Base-by-base conservation (phyloP, 495 filamentous ascomycete genomes). In the Neurospora hispaniola region DNA sequence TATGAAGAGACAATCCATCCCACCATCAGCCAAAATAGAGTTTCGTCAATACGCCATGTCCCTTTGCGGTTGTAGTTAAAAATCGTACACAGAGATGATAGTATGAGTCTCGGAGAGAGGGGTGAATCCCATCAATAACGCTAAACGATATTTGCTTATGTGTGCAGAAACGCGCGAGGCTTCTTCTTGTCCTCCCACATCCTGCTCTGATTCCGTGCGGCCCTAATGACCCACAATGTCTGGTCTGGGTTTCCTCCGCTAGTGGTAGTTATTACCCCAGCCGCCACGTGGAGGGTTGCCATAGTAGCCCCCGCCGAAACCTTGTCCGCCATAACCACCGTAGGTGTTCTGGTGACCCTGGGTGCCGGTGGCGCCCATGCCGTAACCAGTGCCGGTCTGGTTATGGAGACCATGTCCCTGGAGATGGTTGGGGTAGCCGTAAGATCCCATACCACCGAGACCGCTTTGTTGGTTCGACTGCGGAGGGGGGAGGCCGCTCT, bases 191-290 rank as follows among this genome's bases (percentile, higher is more conserved):
- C 54, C 54, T 62, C 14, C 27, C 54, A 62, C 27, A 62, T 18
- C 54, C 54, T 62, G 54, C 54, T 62, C 54, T 62, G 54, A 14
- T 35, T 62, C 54, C 54, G 27, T 6, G 54, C 54, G 54, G 54
- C 54, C 54, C 27, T 62, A 62, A 27, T 62, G 54, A 8, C 54
- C 54, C 54, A 62, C 54, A 5, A 18, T 62, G 27, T 62, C 35
- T 27, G 23, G 54, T 62, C 54, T 35, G 54, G 20, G 39, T 31
- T 46, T 23, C 71, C 43, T 14, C 62, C 69, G 73, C 75, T 85
- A 85, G 78, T 85, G 82, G 79, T 94, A 93, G 83, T 93, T 93
- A 79, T 87, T 89, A 75, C 89, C 91, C 89, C 91, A 93, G 70
- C 87, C 87, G 71, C 85, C 82, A 48, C 83, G 84, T 59, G 82